Base-by-base conservation (phyloP, 371 early-diverging fungal species). In the Sporodiniella umbellata region DNA sequence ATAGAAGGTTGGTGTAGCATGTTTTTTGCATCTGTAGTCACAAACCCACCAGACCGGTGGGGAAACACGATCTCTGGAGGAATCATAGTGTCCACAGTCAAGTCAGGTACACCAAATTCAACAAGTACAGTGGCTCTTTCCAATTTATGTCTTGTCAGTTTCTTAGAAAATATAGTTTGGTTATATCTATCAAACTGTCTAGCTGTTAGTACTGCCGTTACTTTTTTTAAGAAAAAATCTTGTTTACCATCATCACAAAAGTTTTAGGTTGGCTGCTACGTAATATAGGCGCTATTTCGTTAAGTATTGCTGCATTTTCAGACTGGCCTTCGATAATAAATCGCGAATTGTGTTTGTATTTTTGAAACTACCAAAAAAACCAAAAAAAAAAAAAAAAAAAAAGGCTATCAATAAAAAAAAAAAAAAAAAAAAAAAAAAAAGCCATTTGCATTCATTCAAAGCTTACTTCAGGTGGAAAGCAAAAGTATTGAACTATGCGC, bases 31-130 rank as follows among this genome's bases (percentile, higher is more conserved):
- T 62, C 62, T 0, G 58, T 57, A 17, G 51, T 62, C n/a, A 62
- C 25, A 43, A 54, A 62, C 0, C 62, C 62, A 15, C 62, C 62
- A 10, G 58, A 31, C 33, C 54, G 18, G 10, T 45, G 31, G 18
- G 62, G 62, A 54, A 57, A 62, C 2, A 54, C 35, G 30, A 40
- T 31, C 11, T 15, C 24, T 0, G 58, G 48, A 6, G 62, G 58
- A 2, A 33, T 17, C 30, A 62, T 54, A 0, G 49, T 42, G n/a
- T 33, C 45, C 33, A 10, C 24, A 0, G 43, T 37, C 12, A 42
- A 38, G 21, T 57, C 51, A 23, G 54, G 40, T 2, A 51, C 42
- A 31, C 62, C 62, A 54, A 50, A 57, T 19, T 62, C 62, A 48
- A 50, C 54, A 2, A 62, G 49, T 1, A 49, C 42, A 7, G 58